Conservation (phyloP, 2,329 filamentous ascomycete species). For the Aspergillus brunneoviolaceus region DNA sequence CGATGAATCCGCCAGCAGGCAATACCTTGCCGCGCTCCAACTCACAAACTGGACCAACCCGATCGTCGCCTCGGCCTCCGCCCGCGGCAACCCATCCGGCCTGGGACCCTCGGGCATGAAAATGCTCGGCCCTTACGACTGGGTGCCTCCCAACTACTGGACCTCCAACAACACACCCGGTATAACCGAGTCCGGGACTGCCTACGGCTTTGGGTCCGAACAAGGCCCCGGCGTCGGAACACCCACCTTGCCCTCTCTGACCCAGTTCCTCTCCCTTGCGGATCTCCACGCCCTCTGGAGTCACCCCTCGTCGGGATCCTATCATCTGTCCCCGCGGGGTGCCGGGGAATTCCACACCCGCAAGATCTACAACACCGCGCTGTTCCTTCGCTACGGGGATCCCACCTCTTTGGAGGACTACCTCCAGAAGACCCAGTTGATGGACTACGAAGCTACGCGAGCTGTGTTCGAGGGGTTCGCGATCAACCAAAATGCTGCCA, state of each 20-base stretch:
- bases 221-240: constrained; percentile 63
- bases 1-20: constrained; percentile 54
- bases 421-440: constrained; percentile 59
- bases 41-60: constrained; percentile 57
- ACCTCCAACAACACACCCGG: constrained; percentile 35
- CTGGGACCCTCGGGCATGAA: constrained; percentile 62
- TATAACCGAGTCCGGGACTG: constrained; percentile 51
- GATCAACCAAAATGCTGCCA: constrained; percentile 45
- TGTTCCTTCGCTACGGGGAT: constrained; percentile 54
- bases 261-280: constrained; percentile 51
- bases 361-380: constrained; percentile 57
- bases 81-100: constrained; percentile 52
- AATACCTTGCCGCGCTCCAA: constrained; percentile 53
- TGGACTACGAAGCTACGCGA: constrained; percentile 64
- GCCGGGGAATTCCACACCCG: constrained; percentile 57
- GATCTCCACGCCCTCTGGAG: constrained; percentile 61
- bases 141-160: constrained; percentile 66
- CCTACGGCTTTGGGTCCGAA: constrained; percentile 65
- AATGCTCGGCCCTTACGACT: constrained; percentile 67
- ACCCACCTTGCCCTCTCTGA: constrained; percentile 55
- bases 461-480: constrained; percentile 60
- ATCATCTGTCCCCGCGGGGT: constrained; percentile 58
- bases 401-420: constrained; percentile 58
- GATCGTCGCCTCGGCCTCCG: constrained; percentile 58
- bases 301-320: constrained; percentile 52